Percentiles rank a stretch among this genome's conserved stretches.
Conservation (phyloP, 495 filamentous ascomycete species). For the Penicillium simplicissimum region DNA sequence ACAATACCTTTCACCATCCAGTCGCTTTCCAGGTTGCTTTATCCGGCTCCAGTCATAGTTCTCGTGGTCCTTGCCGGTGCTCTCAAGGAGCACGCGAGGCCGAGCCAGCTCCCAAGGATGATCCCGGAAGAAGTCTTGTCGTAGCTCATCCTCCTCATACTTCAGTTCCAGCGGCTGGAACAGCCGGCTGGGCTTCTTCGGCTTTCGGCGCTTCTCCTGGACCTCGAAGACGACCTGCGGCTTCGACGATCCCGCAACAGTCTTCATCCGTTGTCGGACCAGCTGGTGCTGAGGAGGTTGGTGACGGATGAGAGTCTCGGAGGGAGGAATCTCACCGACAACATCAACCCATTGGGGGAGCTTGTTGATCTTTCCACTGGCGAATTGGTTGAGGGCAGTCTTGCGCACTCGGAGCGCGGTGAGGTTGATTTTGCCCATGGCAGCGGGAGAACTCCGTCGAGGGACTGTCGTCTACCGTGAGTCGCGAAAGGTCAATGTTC, state of each 20-base stretch:
- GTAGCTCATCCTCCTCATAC: slow-evolving; percentile 84
- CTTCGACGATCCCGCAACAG: slow-evolving; percentile 31
- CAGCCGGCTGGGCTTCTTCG: slow-evolving; percentile 67
- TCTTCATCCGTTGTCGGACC: slow-evolving; percentile 49
- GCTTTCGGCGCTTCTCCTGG: slow-evolving; percentile 42
- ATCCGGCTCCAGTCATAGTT: slow-evolving; percentile 80
- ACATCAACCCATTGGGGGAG: slow-evolving; percentile 78
- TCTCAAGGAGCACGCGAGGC: slow-evolving; percentile 80
- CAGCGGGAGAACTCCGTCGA: slow-evolving; percentile 5
- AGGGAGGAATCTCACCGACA: slow-evolving; percentile 72
- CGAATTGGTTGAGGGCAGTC: slow-evolving; percentile 58
- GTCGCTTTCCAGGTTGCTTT: slow-evolving; percentile 70
- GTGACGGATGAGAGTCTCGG: slow-evolving; percentile 71
- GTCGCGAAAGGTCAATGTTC: not conserved
- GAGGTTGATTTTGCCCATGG: slow-evolving; percentile 72
- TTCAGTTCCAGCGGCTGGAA: slow-evolving; percentile 76
- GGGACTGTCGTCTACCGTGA: not conserved
- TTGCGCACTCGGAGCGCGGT: slow-evolving; percentile 72
- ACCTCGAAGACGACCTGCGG: slow-evolving; percentile 43
- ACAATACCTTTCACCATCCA: slow-evolving; percentile 82
- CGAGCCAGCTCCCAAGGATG: slow-evolving; percentile 97
- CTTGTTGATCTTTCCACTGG: slow-evolving; percentile 45
- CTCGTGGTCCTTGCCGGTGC: slow-evolving; percentile 76
- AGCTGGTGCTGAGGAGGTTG: slow-evolving; percentile 67
- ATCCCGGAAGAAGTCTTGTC: slow-evolving; percentile 80